Percentiles rank a stretch among this genome's conserved stretches.
Evolutionary conservation across 1,284 basidiomycete species (phyloP).

Genomic region (Marasmius fiardii): DNA sequence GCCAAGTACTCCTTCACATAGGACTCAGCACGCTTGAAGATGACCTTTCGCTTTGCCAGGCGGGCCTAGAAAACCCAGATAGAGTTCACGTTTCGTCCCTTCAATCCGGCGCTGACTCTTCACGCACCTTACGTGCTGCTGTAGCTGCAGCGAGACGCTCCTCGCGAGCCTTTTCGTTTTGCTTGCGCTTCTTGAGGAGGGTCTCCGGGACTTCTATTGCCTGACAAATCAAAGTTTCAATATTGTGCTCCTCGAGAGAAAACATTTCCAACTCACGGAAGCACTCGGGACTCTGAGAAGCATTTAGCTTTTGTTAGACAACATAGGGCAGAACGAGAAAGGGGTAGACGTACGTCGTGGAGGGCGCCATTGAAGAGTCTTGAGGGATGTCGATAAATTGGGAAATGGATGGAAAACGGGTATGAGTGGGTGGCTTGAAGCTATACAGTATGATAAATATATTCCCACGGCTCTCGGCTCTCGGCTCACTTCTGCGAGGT

Average conservation of each 20-base stretch:
- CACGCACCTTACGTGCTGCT: conserved; percentile 89
- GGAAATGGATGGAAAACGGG: not conserved
- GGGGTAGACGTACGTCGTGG: conserved; percentile 56
- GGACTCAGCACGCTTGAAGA: conserved; percentile 99
- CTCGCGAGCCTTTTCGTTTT: conserved; percentile 96
- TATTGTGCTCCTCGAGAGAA: conserved; percentile 14
- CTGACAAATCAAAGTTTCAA: conserved; percentile 33
- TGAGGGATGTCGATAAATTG: conserved; percentile 30
- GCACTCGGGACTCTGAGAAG: conserved; percentile 60
- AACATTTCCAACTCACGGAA: conserved; percentile 48
- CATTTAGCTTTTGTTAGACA: not conserved
- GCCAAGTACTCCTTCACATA: conserved; percentile 97
- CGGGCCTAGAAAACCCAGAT: conserved; percentile 55
- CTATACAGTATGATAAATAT: conserved; percentile 44
- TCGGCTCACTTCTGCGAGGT: no score
- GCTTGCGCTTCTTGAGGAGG: conserved; percentile 99
- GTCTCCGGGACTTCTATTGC: conserved; percentile 96
- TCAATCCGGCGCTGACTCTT: conserved; percentile 5
- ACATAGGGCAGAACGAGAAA: conserved; percentile 2
- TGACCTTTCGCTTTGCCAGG: conserved; percentile 91
- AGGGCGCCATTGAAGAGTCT: conserved; percentile 58
- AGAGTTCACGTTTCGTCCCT: conserved; percentile 18
- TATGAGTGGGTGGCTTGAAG: conserved; percentile 33
- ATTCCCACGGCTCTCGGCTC: conserved; percentile 25
- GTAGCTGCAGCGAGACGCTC: conserved; percentile 86